Conservation (phyloP, 306 rosid genomes). For the Prosopis cineraria region DNA sequence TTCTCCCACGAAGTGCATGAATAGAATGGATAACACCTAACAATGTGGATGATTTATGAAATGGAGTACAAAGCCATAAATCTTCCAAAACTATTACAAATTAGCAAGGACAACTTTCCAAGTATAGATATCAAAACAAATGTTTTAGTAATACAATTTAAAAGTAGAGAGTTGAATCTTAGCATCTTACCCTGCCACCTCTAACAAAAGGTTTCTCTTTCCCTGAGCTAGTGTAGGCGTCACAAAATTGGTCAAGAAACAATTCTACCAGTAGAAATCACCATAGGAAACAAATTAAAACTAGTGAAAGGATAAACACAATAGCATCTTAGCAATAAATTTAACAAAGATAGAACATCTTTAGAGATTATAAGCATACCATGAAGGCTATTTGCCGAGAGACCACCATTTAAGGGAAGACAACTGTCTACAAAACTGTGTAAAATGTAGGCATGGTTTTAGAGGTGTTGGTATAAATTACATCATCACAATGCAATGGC, state of each 20-base stretch:
- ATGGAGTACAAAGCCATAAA: conserved; percentile 26
- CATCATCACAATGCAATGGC: conserved; percentile 83
- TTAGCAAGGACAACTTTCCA: conserved; percentile 23
- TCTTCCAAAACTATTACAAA: background rate
- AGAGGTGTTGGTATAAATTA: conserved; percentile 56
- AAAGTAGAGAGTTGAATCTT: conserved; percentile 27
- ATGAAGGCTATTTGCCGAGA: conserved; percentile 76
- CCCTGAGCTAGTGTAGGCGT: conserved; percentile 82
- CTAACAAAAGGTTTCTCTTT: conserved; percentile 79
- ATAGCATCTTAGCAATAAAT: too few relatives aligned
- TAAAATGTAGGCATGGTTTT: conserved; percentile 47
- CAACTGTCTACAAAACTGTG: conserved; percentile 85
- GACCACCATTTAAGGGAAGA: conserved; percentile 68
- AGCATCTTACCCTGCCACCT: conserved; percentile 73
- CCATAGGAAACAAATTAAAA: conserved; percentile 29
- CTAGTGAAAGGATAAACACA: too few relatives aligned
- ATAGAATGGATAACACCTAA: conserved; percentile 32
- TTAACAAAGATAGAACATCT: conserved; percentile 19
- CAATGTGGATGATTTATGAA: conserved; percentile 22
- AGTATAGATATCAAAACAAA: conserved; percentile 9
- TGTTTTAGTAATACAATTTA: background rate
- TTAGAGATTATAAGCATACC: conserved; percentile 51
- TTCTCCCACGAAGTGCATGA: background rate
- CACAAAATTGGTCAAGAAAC: conserved; percentile 93
- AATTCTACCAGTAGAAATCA: conserved; percentile 57